These are phyloP conservation scores for Achlya hypogyna DNA, from an alignment of 352 stramenopile species.

Conservation along the genomic window DNA sequence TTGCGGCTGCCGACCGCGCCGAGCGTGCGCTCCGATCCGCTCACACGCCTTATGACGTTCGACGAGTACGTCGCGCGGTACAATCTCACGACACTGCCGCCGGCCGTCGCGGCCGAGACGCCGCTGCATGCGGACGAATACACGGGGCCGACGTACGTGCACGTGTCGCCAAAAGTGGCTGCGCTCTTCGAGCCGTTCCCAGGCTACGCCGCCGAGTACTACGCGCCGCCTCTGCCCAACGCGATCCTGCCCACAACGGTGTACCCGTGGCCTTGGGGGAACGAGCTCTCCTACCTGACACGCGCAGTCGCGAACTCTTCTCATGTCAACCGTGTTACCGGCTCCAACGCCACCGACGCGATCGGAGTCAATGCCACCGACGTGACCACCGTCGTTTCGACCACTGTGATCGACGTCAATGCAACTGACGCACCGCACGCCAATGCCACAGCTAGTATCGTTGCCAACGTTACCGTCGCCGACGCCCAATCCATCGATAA, in stretches of 20 bases:
- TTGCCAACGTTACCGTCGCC: background rate
- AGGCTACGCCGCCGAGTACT: background rate
- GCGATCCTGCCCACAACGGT: background rate
- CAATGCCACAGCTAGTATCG: background rate
- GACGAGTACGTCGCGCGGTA: background rate
- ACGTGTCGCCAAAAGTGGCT: background rate
- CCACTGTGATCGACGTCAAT: background rate
- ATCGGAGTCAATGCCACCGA: background rate
- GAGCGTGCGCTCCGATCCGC: background rate
- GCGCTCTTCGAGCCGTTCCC: background rate
- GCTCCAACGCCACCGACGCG: background rate
- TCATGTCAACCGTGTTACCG: background rate
- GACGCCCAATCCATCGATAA: no score
- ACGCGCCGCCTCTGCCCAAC: background rate
- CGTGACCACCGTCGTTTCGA: background rate
- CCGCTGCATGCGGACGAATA: background rate
- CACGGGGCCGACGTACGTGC: background rate
- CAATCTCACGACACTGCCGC: background rate
- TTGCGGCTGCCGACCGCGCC: background rate
- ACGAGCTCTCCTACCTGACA: background rate
- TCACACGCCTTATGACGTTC: background rate
- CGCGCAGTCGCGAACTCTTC: no score
- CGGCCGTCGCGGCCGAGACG: background rate
- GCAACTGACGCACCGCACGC: background rate
- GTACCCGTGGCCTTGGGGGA: constrained; percentile 11